Conservation (phyloP, 2,329 filamentous ascomycete species). For the Alternaria panax region DNA sequence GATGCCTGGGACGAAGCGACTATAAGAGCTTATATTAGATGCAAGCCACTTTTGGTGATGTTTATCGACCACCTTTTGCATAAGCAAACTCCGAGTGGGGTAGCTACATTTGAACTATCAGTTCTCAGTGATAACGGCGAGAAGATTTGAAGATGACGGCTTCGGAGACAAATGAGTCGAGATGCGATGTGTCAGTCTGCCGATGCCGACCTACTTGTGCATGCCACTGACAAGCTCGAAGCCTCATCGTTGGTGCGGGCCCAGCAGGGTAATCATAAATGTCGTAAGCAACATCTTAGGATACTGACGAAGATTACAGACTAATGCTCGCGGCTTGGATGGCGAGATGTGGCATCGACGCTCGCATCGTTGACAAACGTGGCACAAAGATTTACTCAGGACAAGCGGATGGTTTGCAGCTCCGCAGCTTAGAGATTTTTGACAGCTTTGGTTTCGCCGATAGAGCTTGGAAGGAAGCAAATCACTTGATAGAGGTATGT, state of each 20-base stretch:
- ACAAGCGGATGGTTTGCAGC: slow-evolving; percentile 54
- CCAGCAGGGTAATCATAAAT: slow-evolving; percentile 31
- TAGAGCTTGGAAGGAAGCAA: slow-evolving; percentile 69
- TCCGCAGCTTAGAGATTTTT: slow-evolving; percentile 54
- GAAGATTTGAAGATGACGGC: slow-evolving; percentile 35
- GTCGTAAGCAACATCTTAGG: background rate
- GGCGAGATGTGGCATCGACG: slow-evolving; percentile 50
- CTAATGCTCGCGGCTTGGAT: slow-evolving; percentile 54
- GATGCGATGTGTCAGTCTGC: slow-evolving; percentile 46
- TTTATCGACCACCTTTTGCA: background rate
- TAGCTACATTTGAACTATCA: background rate
- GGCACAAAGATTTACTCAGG: slow-evolving; percentile 52
- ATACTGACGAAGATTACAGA: slow-evolving; percentile 13
- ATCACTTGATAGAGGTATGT: slow-evolving; percentile 71
- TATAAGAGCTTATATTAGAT: slow-evolving; percentile 6
- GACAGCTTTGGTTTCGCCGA: slow-evolving; percentile 73
- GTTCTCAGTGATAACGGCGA: background rate
- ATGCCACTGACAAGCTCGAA: slow-evolving; percentile 15
- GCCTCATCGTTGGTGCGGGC: slow-evolving; percentile 51
- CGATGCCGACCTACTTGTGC: background rate
- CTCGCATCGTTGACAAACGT: slow-evolving; percentile 53
- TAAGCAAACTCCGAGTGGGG: background rate
- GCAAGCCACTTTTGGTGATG: background rate
- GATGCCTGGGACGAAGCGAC: background rate
- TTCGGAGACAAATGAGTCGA: slow-evolving; percentile 33